Base-by-base conservation (phyloP, 257 asterid species). In the Craterostigma plantagineum region DNA sequence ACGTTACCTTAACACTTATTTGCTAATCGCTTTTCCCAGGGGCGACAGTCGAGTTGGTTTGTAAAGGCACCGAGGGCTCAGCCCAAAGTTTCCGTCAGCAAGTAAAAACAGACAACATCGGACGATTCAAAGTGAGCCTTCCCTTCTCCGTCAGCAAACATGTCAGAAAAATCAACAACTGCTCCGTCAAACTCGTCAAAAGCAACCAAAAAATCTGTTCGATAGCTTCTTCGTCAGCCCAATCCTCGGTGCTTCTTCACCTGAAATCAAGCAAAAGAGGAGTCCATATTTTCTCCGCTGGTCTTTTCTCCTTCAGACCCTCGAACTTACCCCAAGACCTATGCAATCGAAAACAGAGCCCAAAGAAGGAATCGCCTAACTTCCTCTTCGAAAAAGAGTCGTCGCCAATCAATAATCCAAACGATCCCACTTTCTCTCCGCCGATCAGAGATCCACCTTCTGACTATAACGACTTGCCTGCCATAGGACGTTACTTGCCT, bases 231-330 rank as follows among this genome's bases (percentile, higher is more conserved):
- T n/a, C 94, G 4, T 23, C 75, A 0, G 81, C 91, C 15, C 43
- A 78, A 16, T 67, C 93, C 35, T 66, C 92, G 23, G 41, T 23
- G 30, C 54, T 7, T 2, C 45, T 77, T 7, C 71, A 55, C 46
- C 64, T 75, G 43, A 77, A 67, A 51, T 59, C 83, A 2, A 71
- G 63, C 47, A 73, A 65, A 34, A 55, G 67, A 9, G 86, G 91
- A 11, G 61, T 62, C 1, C 83, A 63, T 51, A 59, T 81, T 38
- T 77, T 75, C 67, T 81, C 96, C 1, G 91, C 94, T 8, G 96
- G 94, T 10, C 73, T 75, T 34, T 73, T 85, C 77, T 64, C 96
- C 14, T 77, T 85, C 69, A 72, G 63, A 55, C 93, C 95, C 10
- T 52, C 76, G 38, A 63, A 71, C 18, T 79, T 69, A 34, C 92